Conservation (phyloP, 2,329 filamentous ascomycete species). For the Diaporthe sp. region DNA sequence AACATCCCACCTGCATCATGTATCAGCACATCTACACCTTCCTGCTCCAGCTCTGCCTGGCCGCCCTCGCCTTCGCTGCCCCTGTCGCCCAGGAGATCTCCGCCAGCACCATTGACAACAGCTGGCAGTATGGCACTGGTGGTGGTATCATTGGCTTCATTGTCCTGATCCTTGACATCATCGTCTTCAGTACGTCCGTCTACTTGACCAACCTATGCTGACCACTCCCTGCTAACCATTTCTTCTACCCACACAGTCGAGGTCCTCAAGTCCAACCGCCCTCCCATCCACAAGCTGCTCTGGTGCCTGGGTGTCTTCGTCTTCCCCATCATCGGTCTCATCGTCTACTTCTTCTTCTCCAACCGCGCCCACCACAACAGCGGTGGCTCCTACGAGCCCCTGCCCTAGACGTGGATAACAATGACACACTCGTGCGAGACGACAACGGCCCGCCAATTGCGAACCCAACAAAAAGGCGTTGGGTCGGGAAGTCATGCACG, state of each 20-base stretch:
- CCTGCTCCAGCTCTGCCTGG: slow-evolving; percentile 66
- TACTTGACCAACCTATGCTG: too few relatives aligned
- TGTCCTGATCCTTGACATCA: slow-evolving; percentile 71
- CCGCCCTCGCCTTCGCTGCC: slow-evolving; percentile 63
- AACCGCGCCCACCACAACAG: slow-evolving; percentile 69
- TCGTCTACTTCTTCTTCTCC: slow-evolving; percentile 75
- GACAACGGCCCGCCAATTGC: background rate
- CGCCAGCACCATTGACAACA: slow-evolving; percentile 53
- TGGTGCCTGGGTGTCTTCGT: slow-evolving; percentile 75
- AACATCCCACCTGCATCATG: slow-evolving; percentile 42
- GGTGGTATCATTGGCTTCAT: slow-evolving; percentile 73
- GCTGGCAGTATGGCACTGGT: slow-evolving; percentile 71
- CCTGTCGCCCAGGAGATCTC: slow-evolving; percentile 55
- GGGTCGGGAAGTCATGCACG: too few relatives aligned
- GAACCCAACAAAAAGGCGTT: background rate
- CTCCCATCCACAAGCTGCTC: slow-evolving; percentile 68
- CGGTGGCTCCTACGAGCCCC: slow-evolving; percentile 66
- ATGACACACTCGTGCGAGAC: background rate
- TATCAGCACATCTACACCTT: slow-evolving; percentile 52
- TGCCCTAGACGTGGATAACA: slow-evolving; percentile 45
- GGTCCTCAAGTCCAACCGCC: slow-evolving; percentile 73
- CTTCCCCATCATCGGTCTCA: slow-evolving; percentile 72
- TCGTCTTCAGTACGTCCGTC: slow-evolving; percentile 68
- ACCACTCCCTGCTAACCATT: background rate
- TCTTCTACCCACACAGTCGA: slow-evolving; percentile 60